phyloP scores from a whole-genome alignment of 176 grass and related monocot genomes.

The Panicum miliaceum region DNA sequence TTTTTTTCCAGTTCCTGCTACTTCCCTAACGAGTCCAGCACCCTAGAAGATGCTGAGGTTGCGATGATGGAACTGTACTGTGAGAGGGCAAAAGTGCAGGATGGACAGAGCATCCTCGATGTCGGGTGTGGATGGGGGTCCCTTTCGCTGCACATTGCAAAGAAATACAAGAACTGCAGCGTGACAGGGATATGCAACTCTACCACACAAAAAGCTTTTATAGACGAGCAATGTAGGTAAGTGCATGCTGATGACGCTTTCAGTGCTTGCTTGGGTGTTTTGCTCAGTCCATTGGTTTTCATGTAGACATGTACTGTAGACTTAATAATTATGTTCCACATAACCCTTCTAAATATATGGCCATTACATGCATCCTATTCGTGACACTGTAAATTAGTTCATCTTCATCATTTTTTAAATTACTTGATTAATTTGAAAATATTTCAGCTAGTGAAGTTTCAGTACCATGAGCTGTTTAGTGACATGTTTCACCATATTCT shows the following conservation, averaged over 20 bases:
- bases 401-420: neutral
- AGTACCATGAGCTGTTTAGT: neutral
- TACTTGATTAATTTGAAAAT: neutral
- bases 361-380: neutral
- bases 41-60: slow-evolving; percentile 80
- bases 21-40: slow-evolving; percentile 72
- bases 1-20: slow-evolving; percentile 70
- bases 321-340: neutral
- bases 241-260: neutral
- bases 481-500: neutral
- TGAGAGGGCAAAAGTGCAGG: slow-evolving; percentile 77
- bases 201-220: slow-evolving; percentile 78
- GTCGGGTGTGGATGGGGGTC: slow-evolving; percentile 97
- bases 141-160: slow-evolving; percentile 75
- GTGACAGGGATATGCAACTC: slow-evolving; percentile 97
- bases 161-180: slow-evolving; percentile 76
- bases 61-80: slow-evolving; percentile 92
- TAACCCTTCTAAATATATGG: neutral
- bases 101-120: slow-evolving; percentile 82
- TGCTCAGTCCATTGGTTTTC: neutral
- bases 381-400: neutral
- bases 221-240: slow-evolving; percentile 86
- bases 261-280: neutral
- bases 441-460: slow-evolving; percentile 1
- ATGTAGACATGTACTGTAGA: neutral